Evolutionary conservation across 2,329 filamentous ascomycete species (phyloP).

Genomic region (Alternaria brassicicola): DNA sequence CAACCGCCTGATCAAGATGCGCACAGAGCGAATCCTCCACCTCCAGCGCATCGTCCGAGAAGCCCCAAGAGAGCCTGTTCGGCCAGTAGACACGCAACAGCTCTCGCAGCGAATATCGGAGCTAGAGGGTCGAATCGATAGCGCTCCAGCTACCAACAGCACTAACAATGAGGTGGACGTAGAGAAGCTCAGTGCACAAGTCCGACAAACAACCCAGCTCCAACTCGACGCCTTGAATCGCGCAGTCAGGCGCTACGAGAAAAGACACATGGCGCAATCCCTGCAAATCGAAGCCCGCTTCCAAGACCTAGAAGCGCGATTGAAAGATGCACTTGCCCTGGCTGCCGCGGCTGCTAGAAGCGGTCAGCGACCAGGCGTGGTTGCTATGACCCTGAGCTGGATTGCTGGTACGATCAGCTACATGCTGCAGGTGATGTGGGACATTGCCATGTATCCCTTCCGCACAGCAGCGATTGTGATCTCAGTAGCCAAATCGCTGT

Average conservation of each 20-base stretch:
- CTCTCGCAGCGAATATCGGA: constrained; percentile 70
- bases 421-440: constrained; percentile 32
- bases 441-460: constrained; percentile 41
- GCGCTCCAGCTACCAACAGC: constrained; percentile 42
- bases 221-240: constrained; percentile 88
- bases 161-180: constrained; percentile 45
- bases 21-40: constrained; percentile 78
- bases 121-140: constrained; percentile 65
- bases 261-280: constrained; percentile 76
- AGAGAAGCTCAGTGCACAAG: constrained; percentile 56
- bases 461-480: constrained; percentile 24
- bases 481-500: constrained; percentile 23
- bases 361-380: constrained; percentile 44
- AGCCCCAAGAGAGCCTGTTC: constrained; percentile 25
- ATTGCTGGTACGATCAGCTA: constrained; percentile 26
- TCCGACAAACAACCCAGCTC: constrained; percentile 71
- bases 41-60: constrained; percentile 72
- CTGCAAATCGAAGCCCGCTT: constrained; percentile 79
- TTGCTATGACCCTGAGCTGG: constrained; percentile 39
- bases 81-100: constrained; percentile 29
- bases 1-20: constrained; percentile 79
- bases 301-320: constrained; percentile 69
- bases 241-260: constrained; percentile 89
- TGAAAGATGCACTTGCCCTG: constrained; percentile 80
- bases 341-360: constrained; percentile 68